Evolutionary conservation across 345 rosid species (phyloP).

Genomic region (Hibiscus syriacus): DNA sequence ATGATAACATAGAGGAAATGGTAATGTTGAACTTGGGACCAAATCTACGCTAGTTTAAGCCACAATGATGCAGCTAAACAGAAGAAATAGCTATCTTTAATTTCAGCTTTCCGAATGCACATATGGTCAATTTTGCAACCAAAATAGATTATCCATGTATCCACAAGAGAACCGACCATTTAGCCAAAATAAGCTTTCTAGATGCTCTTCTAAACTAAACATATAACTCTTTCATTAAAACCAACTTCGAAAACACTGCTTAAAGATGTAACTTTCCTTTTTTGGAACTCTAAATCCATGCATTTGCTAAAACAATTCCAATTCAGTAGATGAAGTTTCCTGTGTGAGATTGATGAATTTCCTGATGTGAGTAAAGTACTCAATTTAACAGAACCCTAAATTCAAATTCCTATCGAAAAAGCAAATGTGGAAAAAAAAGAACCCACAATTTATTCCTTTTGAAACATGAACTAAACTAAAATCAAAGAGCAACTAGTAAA

Average conservation of each 20-base stretch:
- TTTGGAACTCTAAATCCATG: neutral
- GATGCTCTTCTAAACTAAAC: neutral
- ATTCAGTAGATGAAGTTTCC: neutral
- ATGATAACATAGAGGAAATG: slow-evolving; percentile 1
- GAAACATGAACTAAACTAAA: neutral
- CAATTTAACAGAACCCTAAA: neutral
- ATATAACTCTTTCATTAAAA: neutral
- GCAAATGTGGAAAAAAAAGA: neutral
- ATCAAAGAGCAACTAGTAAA: neutral
- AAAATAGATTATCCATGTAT: neutral
- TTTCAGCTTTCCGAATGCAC: neutral
- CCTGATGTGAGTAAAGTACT: neutral
- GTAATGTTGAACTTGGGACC: neutral
- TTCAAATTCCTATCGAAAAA: neutral
- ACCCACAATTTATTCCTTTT: neutral
- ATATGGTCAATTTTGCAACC: neutral
- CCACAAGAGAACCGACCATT: neutral
- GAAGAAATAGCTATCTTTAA: neutral
- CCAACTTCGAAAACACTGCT: neutral
- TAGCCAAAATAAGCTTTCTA: neutral
- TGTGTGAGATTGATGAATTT: neutral
- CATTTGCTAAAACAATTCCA: neutral
- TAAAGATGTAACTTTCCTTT: neutral
- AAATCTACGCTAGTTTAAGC: neutral
- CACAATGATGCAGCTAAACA: slow-evolving; percentile 1